Evolutionary conservation across 176 grass and related monocot genomes (phyloP).

Genomic region (Zea mays): Zm-B73-REFERENCE-NAM-5.0 NC_050102.1:92501501-92502000

Average conservation of each 20-base stretch:
- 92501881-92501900: too few species aligned
- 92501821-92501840: background rate
- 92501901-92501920: too few species aligned
- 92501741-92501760: too few species aligned
- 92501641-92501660: background rate
- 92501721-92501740: background rate
- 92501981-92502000: too few species aligned
- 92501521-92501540: background rate
- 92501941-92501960: too few species aligned
- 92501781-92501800: background rate
- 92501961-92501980: too few species aligned
- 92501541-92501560: too few species aligned
- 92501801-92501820: background rate
- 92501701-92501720: background rate
- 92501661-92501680: background rate
- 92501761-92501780: too few species aligned
- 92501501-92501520: background rate
- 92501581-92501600: background rate
- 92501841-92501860: too few species aligned
- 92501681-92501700: background rate
- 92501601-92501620: background rate
- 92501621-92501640: background rate
- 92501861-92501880: too few species aligned
- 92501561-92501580: background rate
- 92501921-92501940: too few species aligned